Evolutionary conservation across 805 yeast genomes (phyloP), one percentile per base, ranked within the genome.

Genomic region (Myxozyma lipomycoides): DNA sequence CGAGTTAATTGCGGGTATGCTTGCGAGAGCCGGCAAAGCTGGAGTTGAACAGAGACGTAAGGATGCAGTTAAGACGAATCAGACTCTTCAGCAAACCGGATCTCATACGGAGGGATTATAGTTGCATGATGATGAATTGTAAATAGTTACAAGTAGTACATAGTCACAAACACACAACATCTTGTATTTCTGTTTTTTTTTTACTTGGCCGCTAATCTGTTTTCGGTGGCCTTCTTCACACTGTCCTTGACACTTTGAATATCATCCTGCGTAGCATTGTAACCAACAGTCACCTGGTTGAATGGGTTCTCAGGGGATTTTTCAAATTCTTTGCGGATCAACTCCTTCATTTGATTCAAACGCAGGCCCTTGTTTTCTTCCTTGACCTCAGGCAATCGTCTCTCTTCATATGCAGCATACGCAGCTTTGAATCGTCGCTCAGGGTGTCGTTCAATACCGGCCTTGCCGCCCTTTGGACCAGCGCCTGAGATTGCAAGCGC

Each of bases 341-440:
- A 68, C 62, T 86, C 82, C 70, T 86, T 86, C 61, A 83, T 70
- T 67, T 86, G 95, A 64, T 84, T 86, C 62, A 82, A 74, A 62
- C 95, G 78, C 61, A 86, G 73, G 12, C 95, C 95, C 3, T 90
- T 89, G 61, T 82, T 73, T 67, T 86, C 95, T 65, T 80, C 75
- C 68, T 82, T 81, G 48, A 83, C 50, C 62, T 83, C 87, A 3
- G 93, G 91, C 38, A 84, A 64, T 61, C 91, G 76, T 49, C 74
- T 71, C 55, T 82, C 91, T 61, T 86, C 87, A 62, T 70, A 86
- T 0, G 86, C 87, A 10, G 79, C 74, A 49, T 73, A 73, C 0
- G 95, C 95, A 23, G 91, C 87, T 71, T 86, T 86, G 69, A 83
- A 84, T 64, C 95, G 78, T 69, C 95, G 79, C 72, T 86, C 95